Conservation (phyloP, 345 rosid genomes). For the Moricandia moricandioides region DNA sequence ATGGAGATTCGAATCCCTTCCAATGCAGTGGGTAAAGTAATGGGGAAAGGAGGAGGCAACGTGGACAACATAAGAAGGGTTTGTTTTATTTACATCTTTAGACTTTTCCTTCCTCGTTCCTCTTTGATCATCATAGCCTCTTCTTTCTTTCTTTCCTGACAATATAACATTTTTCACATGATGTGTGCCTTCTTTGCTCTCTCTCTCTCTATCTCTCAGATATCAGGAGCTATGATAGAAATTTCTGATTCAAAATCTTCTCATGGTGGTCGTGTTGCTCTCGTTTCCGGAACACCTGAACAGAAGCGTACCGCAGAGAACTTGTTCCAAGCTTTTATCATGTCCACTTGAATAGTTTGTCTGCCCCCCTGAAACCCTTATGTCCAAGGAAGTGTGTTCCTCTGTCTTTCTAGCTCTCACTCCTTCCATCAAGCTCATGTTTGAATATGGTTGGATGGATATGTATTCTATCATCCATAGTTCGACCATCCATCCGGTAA, state of each 20-base stretch:
- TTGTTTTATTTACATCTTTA: constrained; percentile 36
- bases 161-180: constrained; percentile 22
- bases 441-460: constrained; percentile 32
- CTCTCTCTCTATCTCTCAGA: constrained; percentile 48
- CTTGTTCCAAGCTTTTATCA: constrained; percentile 93
- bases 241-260: constrained; percentile 76
- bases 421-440: constrained; percentile 33
- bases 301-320: constrained; percentile 91
- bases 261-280: constrained; percentile 82
- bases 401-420: constrained; percentile 36
- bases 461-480: constrained; percentile 23
- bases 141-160: neutral
- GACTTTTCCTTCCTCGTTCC: neutral
- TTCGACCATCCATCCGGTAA: constrained; percentile 36
- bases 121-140: constrained; percentile 16
- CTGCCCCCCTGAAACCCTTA: constrained; percentile 27
- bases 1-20: constrained; percentile 82
- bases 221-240: constrained; percentile 97
- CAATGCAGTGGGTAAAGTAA: constrained; percentile 81
- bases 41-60: constrained; percentile 79
- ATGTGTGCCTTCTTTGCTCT: constrained; percentile 6
- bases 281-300: constrained; percentile 82
- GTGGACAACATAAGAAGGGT: constrained; percentile 88
- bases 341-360: constrained; percentile 59
- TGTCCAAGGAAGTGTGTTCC: constrained; percentile 27